Evolutionary conservation across 306 rosid genomes (phyloP).

Genomic region (Herpetospermum pedunculosum): DNA sequence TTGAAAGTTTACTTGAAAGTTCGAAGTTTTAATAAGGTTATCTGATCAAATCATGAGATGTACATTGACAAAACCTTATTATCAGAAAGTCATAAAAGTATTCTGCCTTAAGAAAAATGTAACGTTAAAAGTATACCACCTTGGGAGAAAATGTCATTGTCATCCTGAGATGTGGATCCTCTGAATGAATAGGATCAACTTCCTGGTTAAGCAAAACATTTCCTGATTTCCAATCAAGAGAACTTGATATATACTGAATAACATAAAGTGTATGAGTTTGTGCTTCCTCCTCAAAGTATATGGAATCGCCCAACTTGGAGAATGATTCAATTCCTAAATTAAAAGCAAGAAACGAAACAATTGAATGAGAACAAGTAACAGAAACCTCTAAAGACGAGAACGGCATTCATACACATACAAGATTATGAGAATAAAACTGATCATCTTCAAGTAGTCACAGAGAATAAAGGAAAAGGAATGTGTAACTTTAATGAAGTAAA

Average conservation of each 20-base stretch:
- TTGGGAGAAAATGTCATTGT: conserved; percentile 32
- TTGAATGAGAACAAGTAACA: not conserved
- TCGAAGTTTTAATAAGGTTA: not conserved
- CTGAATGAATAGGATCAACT: conserved; percentile 39
- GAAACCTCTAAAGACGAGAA: not conserved
- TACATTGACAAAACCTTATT: not conserved
- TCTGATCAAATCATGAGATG: not conserved
- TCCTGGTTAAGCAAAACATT: conserved; percentile 33
- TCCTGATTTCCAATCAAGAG: conserved; percentile 66
- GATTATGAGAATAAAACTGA: not conserved
- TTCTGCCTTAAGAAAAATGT: not conserved
- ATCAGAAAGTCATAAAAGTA: not conserved
- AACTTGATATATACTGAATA: conserved; percentile 72
- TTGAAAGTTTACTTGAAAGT: not conserved
- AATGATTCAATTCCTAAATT: conserved; percentile 64
- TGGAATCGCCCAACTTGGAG: conserved; percentile 85
- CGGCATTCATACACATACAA: not conserved
- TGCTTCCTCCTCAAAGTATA: conserved; percentile 72
- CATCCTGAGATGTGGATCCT: conserved; percentile 53
- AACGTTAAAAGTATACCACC: conserved; percentile 14
- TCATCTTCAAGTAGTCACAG: not conserved
- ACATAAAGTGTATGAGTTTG: conserved; percentile 45
- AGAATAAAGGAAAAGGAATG: not conserved
- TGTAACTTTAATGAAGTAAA: not conserved
- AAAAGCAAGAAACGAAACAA: conserved; percentile 3